Conservation (phyloP, 192 early-diverging fungal genomes). For the Coemansia sp. region DNA sequence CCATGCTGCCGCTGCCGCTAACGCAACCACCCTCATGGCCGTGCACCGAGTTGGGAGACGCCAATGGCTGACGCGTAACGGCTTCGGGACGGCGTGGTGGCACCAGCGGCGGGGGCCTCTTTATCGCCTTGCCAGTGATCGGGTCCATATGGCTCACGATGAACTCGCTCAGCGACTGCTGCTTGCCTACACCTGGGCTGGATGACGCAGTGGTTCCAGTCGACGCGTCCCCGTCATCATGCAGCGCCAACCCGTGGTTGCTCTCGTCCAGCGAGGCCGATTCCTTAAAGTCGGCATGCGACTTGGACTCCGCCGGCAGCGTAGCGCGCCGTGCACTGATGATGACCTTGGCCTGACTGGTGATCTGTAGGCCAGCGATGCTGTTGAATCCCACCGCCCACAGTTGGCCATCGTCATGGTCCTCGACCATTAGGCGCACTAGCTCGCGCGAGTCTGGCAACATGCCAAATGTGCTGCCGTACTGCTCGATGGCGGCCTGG, state of each 20-base stretch:
- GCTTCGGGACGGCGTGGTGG: not conserved
- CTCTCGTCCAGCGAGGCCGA: not conserved
- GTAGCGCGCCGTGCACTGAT: constrained; percentile 41
- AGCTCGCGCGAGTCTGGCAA: constrained; percentile 49
- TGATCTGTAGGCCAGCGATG: constrained; percentile 48
- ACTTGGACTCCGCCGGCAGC: constrained; percentile 24
- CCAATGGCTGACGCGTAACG: not conserved
- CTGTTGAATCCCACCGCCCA: constrained; percentile 49
- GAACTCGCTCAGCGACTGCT: constrained; percentile 52
- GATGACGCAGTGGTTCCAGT: constrained; percentile 10
- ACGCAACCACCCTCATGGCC: not conserved
- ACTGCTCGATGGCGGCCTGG: constrained; percentile 51
- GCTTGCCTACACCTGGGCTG: constrained; percentile 19
- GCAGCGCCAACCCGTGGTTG: not conserved
- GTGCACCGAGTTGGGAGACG: not conserved
- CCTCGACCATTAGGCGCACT: constrained; percentile 50
- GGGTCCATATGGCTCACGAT: constrained; percentile 35
- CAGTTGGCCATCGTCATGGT: constrained; percentile 46
- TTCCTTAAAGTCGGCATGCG: constrained; percentile 11
- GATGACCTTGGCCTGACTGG: constrained; percentile 42
- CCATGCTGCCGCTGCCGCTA: not conserved
- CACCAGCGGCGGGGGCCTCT: constrained; percentile 6
- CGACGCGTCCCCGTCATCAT: constrained; percentile 16
- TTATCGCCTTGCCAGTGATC: constrained; percentile 4
- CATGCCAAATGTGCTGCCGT: constrained; percentile 50